A percentile compares a stretch with the other conserved stretches of the same genome.
Evolutionary conservation across 2,329 filamentous ascomycete genomes (phyloP).

Genomic region (Xylariaceae sp.): DNA sequence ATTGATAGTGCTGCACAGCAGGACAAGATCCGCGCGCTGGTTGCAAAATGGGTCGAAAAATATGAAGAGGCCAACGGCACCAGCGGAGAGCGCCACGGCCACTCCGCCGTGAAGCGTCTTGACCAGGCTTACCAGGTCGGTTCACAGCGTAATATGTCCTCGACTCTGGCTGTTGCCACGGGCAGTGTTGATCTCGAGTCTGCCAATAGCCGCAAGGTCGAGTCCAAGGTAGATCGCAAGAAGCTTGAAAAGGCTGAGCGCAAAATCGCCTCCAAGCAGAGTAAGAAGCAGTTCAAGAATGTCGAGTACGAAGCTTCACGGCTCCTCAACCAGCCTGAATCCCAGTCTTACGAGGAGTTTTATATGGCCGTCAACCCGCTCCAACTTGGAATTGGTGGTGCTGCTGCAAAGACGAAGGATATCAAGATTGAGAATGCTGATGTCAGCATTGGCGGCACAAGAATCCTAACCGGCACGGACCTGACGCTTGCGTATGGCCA

Average conservation of each 20-base stretch:
- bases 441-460: slow-evolving; percentile 85
- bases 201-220: slow-evolving; percentile 89
- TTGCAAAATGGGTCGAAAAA: slow-evolving; percentile 87
- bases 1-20: slow-evolving; percentile 71
- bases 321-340: slow-evolving; percentile 81
- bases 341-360: slow-evolving; percentile 97
- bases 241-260: slow-evolving; percentile 98
- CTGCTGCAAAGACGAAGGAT: slow-evolving; percentile 92
- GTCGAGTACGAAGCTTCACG: slow-evolving; percentile 97
- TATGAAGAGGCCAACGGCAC: slow-evolving; percentile 79
- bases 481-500: slow-evolving; percentile 90
- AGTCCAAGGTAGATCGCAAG: slow-evolving; percentile 97
- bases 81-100: slow-evolving; percentile 73
- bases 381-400: slow-evolving; percentile 74
- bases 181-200: slow-evolving; percentile 91
- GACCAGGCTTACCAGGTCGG: slow-evolving; percentile 96
- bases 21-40: slow-evolving; percentile 79
- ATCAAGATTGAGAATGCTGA: slow-evolving; percentile 98
- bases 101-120: slow-evolving; percentile 80
- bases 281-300: slow-evolving; percentile 97
- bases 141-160: slow-evolving; percentile 93
- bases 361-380: slow-evolving; percentile 99
- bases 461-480: slow-evolving; percentile 90
- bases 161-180: slow-evolving; percentile 85
- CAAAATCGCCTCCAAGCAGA: slow-evolving; percentile 97